Base-by-base conservation (phyloP, 2,329 filamentous ascomycete species). In the Hymenoscyphus repandus region DNA sequence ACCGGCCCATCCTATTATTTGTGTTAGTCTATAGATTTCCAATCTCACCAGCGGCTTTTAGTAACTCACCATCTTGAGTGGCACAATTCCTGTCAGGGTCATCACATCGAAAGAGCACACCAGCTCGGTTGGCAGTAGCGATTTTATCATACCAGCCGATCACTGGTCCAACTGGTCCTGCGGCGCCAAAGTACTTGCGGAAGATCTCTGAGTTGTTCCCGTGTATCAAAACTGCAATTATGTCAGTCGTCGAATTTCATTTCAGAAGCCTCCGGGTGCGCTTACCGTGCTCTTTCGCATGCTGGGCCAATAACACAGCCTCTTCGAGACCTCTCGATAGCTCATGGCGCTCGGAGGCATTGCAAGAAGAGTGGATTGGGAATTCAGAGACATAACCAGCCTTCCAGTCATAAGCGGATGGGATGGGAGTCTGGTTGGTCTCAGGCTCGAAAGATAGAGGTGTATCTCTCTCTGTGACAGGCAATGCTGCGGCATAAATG, bases 51-150 rank as follows among this genome's bases (percentile, higher is more conserved):
- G 18, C 5, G 17, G 22, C 13, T 18, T 5, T 11, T 7, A 51
- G 38, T 3, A 9, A 63, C 68, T 47, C 59, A 71, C 70, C 63
- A 22, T 75, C 71, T 61, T 73, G 75, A 10, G 56, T 68, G 59
- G 33, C 44, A 38, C 84, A 88, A 69, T 87, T 87, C 17, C 73
- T 69, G 58, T 88, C 85, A 0, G 79, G 75, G 57, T 88, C 79
- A 53, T 88, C 85, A 58, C 85, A 87, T 17, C 83, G 78, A 72
- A 87, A 86, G 15, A 81, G 62, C 41, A 83, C 72, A 22, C 70
- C 73, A 0, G 69, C 69, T 61, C 79, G 79, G 66, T 86, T 76
- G 1, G 74, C 80, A 39, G 73, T 73, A 58, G 79, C 70, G 31
- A 88, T 70, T 51, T 78, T 75, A 47, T 83, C 78, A 57, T 75